Evolutionary conservation across 352 stramenopile genomes (phyloP).

Genomic region (Phytophthora meadii): DNA sequence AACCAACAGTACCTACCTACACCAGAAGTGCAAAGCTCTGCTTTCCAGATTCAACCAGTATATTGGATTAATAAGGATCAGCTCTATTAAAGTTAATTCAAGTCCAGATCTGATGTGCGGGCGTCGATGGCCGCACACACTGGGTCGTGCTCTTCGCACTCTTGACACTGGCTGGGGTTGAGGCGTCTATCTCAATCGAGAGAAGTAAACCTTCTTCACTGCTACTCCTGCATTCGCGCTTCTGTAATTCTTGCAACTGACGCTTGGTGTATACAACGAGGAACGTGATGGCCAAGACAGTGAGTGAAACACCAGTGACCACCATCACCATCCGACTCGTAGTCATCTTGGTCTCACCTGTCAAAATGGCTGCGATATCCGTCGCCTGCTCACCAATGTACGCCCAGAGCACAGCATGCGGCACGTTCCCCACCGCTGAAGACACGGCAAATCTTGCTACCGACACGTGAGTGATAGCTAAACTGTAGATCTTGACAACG

Average conservation of each 20-base stretch:
- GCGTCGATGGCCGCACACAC: slow-evolving; percentile 27
- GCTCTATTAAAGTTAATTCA: slow-evolving; percentile 3
- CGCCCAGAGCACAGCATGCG: slow-evolving; percentile 74
- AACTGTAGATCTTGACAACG: slow-evolving; percentile 81
- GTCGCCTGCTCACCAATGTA: slow-evolving; percentile 74
- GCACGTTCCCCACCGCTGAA: slow-evolving; percentile 56
- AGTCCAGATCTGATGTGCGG: slow-evolving; percentile 22
- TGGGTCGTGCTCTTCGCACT: slow-evolving; percentile 23
- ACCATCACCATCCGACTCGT: slow-evolving; percentile 54
- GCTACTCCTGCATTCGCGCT: slow-evolving; percentile 58
- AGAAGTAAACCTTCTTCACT: slow-evolving; percentile 55
- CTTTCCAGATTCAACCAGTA: slow-evolving; percentile 4
- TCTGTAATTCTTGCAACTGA: slow-evolving; percentile 67
- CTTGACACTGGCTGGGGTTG: slow-evolving; percentile 15
- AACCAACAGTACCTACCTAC: background rate
- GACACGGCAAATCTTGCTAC: slow-evolving; percentile 62
- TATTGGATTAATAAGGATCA: slow-evolving; percentile 16
- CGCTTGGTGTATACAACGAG: slow-evolving; percentile 75
- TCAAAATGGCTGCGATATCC: slow-evolving; percentile 68
- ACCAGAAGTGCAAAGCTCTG: background rate
- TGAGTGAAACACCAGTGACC: slow-evolving; percentile 48
- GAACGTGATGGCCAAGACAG: slow-evolving; percentile 56
- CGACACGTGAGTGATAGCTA: slow-evolving; percentile 77
- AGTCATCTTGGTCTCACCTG: slow-evolving; percentile 58
- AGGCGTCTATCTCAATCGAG: slow-evolving; percentile 37